Evolutionary conservation across 2,329 filamentous ascomycete genomes (phyloP).

Genomic region (Trichoderma guizhouense): DNA sequence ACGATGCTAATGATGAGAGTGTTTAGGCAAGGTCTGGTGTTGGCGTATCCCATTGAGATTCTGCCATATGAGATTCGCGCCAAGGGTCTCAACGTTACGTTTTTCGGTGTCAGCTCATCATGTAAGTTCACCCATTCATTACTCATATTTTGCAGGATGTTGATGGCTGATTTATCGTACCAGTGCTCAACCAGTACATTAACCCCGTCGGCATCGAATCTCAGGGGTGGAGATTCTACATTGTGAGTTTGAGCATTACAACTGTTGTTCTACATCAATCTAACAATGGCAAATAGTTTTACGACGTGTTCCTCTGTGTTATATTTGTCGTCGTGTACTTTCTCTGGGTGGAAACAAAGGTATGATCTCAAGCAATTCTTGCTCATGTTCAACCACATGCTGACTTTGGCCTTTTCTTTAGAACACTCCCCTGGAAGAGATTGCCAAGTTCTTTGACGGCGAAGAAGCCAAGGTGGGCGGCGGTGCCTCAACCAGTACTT

Average conservation of each 20-base stretch:
- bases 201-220: constrained; percentile 10
- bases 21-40: constrained; percentile 42
- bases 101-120: constrained; percentile 4
- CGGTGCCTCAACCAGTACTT: background rate
- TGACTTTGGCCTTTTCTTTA: background rate
- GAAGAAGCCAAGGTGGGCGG: constrained; percentile 13
- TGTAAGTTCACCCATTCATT: background rate
- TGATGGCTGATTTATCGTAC: background rate
- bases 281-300: background rate
- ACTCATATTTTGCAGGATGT: too few species aligned
- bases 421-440: constrained; percentile 10
- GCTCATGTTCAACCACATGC: background rate
- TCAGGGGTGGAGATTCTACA: constrained; percentile 14
- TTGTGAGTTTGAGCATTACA: background rate
- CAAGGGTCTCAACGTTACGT: constrained; percentile 60
- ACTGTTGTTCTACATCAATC: background rate
- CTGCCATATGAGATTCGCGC: constrained; percentile 56
- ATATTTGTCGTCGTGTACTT: constrained; percentile 7
- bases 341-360: constrained; percentile 9
- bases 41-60: constrained; percentile 57
- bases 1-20: background rate
- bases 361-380: background rate
- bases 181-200: constrained; percentile 14
- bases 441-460: constrained; percentile 11
- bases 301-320: constrained; percentile 4